Evolutionary conservation across 176 grass and related monocot genomes (phyloP).

Genomic region (Rhipidocladum racemiflorum): DNA sequence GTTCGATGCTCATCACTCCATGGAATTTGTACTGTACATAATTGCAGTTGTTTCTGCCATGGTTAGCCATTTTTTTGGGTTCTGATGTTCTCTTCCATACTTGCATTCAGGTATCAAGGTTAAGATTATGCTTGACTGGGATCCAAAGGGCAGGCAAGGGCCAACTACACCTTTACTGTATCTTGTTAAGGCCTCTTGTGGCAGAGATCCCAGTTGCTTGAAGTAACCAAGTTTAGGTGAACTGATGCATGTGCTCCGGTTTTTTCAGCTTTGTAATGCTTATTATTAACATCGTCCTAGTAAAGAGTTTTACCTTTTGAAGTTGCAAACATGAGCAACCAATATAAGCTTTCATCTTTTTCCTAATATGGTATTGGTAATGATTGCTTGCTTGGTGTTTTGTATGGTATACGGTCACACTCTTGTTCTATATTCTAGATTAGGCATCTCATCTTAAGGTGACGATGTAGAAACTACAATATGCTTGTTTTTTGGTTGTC

Average conservation of each 20-base stretch:
- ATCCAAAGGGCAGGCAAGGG: slow-evolving; percentile 66
- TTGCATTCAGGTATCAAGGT: slow-evolving; percentile 69
- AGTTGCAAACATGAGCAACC: neutral
- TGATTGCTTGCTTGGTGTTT: neutral
- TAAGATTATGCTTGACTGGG: slow-evolving; percentile 87
- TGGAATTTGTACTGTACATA: neutral
- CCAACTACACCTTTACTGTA: slow-evolving; percentile 59
- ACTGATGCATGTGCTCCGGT: neutral
- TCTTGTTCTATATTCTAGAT: neutral
- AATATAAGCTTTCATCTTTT: slow-evolving; percentile 11
- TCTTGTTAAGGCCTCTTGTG: slow-evolving; percentile 52
- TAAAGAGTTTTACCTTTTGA: slow-evolving; percentile 17
- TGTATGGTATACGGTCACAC: neutral
- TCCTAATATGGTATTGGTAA: neutral
- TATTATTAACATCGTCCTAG: neutral
- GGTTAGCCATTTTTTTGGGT: neutral
- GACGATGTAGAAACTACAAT: neutral
- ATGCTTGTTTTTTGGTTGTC: neutral
- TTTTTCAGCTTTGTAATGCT: slow-evolving; percentile 6
- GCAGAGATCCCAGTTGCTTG: slow-evolving; percentile 42
- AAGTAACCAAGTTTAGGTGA: slow-evolving; percentile 10
- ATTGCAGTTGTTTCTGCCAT: neutral
- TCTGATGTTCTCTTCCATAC: neutral
- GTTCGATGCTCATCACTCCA: slow-evolving; percentile 18
- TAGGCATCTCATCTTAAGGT: neutral